Evolutionary conservation across 148 eudicot genomes (phyloP).

Genomic region (Rhododendron kiyosumense): DNA sequence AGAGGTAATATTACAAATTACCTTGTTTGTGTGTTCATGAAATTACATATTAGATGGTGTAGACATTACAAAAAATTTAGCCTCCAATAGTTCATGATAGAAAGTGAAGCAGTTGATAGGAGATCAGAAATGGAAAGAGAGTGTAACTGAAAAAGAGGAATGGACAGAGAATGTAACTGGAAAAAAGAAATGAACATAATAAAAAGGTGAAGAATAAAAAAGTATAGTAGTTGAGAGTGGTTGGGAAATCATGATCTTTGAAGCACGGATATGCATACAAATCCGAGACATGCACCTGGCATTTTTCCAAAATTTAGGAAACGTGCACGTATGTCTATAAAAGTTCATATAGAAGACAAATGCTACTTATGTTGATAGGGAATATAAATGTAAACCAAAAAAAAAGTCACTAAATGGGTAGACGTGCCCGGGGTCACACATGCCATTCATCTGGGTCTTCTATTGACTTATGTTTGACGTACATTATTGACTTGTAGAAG

Average conservation of each 20-base stretch:
- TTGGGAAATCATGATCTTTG: not conserved
- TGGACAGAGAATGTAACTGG: too few species aligned
- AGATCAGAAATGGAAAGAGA: not conserved
- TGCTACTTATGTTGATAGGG: not conserved
- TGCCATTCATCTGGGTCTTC: too few species aligned
- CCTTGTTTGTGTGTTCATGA: not conserved
- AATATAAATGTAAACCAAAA: not conserved
- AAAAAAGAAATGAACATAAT: not conserved
- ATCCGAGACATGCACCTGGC: not conserved
- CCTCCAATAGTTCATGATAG: not conserved
- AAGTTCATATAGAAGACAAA: not conserved
- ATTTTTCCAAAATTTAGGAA: not conserved
- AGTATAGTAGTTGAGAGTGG: not conserved
- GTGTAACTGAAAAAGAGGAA: not conserved
- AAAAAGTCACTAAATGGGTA: not conserved
- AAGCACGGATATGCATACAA: not conserved
- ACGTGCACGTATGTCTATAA: not conserved
- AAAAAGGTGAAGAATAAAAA: too few species aligned
- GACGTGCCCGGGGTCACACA: not conserved
- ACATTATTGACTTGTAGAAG: conserved; percentile 59
- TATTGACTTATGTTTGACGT: not conserved
- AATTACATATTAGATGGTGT: not conserved
- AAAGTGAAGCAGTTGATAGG: not conserved
- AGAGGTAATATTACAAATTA: conserved; percentile 47
- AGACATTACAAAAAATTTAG: not conserved